Conservation (phyloP, 352 stramenopile species). For the Sclerospora graminicola region DNA sequence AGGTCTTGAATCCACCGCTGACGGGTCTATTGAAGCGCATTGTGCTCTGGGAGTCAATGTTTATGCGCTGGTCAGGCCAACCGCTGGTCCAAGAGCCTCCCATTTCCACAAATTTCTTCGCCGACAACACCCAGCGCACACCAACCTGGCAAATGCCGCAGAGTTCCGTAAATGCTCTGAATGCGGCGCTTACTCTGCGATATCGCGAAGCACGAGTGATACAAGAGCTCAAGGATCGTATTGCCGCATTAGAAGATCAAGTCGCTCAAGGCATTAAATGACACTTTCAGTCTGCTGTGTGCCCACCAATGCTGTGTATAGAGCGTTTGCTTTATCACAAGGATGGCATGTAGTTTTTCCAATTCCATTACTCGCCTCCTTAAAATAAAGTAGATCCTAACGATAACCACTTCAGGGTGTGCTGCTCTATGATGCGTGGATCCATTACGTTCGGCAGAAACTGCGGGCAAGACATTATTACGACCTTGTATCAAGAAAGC, state of each 20-base stretch:
- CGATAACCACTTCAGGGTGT: too few relatives aligned
- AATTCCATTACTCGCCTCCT: too few relatives aligned
- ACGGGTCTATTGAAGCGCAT: constrained; percentile 55
- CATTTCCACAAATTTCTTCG: constrained; percentile 34
- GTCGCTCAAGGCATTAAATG: constrained; percentile 23
- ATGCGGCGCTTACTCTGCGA: constrained; percentile 26
- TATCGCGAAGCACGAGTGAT: constrained; percentile 35
- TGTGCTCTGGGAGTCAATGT: constrained; percentile 57
- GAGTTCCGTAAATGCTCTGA: constrained; percentile 37
- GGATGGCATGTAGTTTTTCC: too few relatives aligned
- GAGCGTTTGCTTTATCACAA: too few relatives aligned
- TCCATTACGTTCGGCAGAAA: too few relatives aligned
- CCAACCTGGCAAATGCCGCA: constrained; percentile 62
- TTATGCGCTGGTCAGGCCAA: constrained; percentile 67
- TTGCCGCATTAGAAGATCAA: constrained; percentile 25
- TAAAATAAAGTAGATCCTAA: too few relatives aligned
- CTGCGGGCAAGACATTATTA: too few relatives aligned
- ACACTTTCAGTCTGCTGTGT: too few relatives aligned
- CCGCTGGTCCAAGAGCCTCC: constrained; percentile 36
- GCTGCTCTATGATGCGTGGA: too few relatives aligned
- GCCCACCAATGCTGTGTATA: too few relatives aligned
- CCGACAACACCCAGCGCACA: constrained; percentile 41
- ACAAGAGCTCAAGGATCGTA: constrained; percentile 27
- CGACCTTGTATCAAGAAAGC: too few relatives aligned
- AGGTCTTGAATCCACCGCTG: constrained; percentile 44